Evolutionary conservation across 345 rosid species (phyloP).

Genomic region (Eutrema yunnanense): DNA sequence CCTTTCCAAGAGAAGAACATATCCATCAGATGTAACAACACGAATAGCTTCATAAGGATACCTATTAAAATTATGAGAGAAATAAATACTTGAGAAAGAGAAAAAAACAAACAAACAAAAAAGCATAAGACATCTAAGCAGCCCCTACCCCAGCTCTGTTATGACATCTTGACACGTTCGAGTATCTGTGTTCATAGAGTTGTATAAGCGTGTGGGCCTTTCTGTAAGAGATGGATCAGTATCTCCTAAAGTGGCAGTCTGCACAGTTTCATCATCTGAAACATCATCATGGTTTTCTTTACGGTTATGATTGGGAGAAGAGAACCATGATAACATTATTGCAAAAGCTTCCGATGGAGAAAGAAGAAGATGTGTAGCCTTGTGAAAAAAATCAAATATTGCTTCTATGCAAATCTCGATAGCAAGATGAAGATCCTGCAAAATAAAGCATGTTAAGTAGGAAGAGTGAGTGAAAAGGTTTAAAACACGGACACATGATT

Average conservation of each 20-base stretch:
- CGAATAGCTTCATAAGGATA: slow-evolving; percentile 93
- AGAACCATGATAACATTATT: slow-evolving; percentile 43
- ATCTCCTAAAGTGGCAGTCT: slow-evolving; percentile 59
- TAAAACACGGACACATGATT: not conserved
- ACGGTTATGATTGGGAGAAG: slow-evolving; percentile 24
- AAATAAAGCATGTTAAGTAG: not conserved
- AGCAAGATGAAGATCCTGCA: slow-evolving; percentile 90
- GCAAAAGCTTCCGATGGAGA: slow-evolving; percentile 62
- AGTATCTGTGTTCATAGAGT: slow-evolving; percentile 81
- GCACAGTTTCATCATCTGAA: slow-evolving; percentile 35
- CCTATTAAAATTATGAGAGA: slow-evolving; percentile 31
- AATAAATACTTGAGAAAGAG: not conserved
- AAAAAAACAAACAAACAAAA: not conserved
- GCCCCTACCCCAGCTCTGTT: slow-evolving; percentile 85
- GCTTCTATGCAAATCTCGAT: slow-evolving; percentile 83
- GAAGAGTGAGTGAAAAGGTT: not conserved
- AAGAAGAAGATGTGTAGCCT: slow-evolving; percentile 61
- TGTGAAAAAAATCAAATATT: slow-evolving; percentile 73
- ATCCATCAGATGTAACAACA: slow-evolving; percentile 89
- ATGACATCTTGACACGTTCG: slow-evolving; percentile 95
- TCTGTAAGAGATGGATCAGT: slow-evolving; percentile 50
- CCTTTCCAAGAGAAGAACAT: slow-evolving; percentile 90
- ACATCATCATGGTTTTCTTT: slow-evolving; percentile 17
- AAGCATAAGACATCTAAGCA: slow-evolving; percentile 1
- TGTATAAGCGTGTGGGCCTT: slow-evolving; percentile 43